Conservation (phyloP, 495 filamentous ascomycete species). For the Beverwykella pulmonaria region DNA sequence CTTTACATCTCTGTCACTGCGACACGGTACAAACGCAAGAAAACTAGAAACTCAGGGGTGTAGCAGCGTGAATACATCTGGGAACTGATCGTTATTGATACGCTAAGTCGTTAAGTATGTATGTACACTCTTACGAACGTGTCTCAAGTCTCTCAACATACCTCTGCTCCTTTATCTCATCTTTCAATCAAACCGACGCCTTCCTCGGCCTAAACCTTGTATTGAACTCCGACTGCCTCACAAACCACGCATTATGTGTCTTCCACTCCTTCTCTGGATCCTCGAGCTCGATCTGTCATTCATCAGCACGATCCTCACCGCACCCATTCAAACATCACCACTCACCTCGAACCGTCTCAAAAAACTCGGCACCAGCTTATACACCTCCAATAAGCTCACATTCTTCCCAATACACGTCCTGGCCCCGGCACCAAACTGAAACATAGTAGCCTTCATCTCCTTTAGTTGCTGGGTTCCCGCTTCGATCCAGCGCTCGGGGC, state of each 20-base stretch:
- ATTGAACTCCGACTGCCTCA: slow-evolving; percentile 67
- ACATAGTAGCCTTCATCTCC: slow-evolving; percentile 53
- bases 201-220: slow-evolving; percentile 56
- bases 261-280: slow-evolving; percentile 65
- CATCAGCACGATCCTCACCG: slow-evolving; percentile 7
- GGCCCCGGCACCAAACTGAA: slow-evolving; percentile 66
- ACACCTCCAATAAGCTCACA: slow-evolving; percentile 74
- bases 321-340: background rate
- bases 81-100: no score
- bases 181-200: background rate
- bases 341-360: slow-evolving; percentile 67
- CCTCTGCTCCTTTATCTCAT: background rate
- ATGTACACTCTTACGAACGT: background rate
- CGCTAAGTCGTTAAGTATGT: background rate
- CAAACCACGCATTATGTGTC: slow-evolving; percentile 73
- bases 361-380: slow-evolving; percentile 75
- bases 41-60: no score
- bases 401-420: slow-evolving; percentile 73
- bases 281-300: slow-evolving; percentile 54
- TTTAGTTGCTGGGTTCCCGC: slow-evolving; percentile 45
- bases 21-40: no score
- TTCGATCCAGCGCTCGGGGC: slow-evolving; percentile 62
- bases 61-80: no score
- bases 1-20: no score
- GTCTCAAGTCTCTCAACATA: background rate